Conservation (phyloP, 2,329 filamentous ascomycete genomes). For the Pezicula rhizophila region DNA sequence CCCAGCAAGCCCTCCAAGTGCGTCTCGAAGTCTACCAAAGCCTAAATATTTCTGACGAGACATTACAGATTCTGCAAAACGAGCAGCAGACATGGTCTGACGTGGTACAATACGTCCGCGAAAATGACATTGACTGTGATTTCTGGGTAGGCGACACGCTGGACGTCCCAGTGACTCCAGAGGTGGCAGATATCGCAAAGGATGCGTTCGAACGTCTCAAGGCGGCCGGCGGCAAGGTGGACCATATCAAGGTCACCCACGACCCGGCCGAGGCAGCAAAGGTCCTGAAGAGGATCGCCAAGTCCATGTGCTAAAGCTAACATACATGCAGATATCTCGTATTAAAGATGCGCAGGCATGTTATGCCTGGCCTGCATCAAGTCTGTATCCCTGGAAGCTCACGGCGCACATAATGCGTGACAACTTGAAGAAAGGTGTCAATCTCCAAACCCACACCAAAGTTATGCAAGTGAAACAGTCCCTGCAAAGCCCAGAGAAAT, state of each 20-base stretch:
- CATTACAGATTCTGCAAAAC: slow-evolving; percentile 9
- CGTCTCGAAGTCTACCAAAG: not conserved
- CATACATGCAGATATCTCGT: not conserved
- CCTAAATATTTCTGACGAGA: not conserved
- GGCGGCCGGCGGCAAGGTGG: slow-evolving; percentile 9
- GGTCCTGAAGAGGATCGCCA: not conserved
- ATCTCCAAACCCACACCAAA: slow-evolving; percentile 45
- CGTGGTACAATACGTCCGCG: slow-evolving; percentile 10
- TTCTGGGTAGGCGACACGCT: slow-evolving; percentile 17
- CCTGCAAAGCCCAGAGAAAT: slow-evolving; percentile 25
- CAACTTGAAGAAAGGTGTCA: slow-evolving; percentile 36
- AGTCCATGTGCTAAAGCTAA: not conserved
- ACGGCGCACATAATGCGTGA: slow-evolving; percentile 45
- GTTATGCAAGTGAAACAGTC: slow-evolving; percentile 22
- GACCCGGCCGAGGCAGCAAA: slow-evolving; percentile 10
- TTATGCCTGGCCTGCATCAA: slow-evolving; percentile 1
- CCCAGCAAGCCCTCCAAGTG: slow-evolving; percentile 29
- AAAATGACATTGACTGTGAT: slow-evolving; percentile 13
- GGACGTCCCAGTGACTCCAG: slow-evolving; percentile 13
- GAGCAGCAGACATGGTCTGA: slow-evolving; percentile 11
- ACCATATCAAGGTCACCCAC: slow-evolving; percentile 13
- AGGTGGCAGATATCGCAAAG: slow-evolving; percentile 4
- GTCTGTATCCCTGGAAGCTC: slow-evolving; percentile 51
- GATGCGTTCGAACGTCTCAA: slow-evolving; percentile 2
- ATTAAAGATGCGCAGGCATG: slow-evolving; percentile 2